These are phyloP conservation scores for Metschnikowia peoriensis DNA, from an alignment of 805 yeast species.

Conservation along the genomic window DNA sequence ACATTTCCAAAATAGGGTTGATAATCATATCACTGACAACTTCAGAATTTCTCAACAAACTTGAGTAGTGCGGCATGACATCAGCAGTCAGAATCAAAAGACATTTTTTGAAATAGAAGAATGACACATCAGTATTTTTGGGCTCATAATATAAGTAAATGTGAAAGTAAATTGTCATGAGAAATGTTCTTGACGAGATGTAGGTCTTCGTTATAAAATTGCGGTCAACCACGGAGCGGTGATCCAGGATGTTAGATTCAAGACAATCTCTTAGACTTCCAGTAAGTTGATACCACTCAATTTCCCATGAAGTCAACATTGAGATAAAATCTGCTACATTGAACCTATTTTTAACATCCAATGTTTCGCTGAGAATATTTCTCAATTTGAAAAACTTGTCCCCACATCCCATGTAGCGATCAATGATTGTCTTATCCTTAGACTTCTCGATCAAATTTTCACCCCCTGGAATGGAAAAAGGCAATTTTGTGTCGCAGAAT, in stretches of 20 bases:
- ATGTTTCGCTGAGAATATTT: constrained; percentile 7
- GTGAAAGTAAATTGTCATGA: constrained; percentile 19
- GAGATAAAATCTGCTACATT: constrained; percentile 13
- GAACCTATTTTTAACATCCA: constrained; percentile 10
- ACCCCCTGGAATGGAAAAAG: constrained; percentile 16
- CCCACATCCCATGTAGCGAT: constrained; percentile 11
- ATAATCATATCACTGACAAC: constrained; percentile 24
- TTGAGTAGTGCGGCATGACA: constrained; percentile 20
- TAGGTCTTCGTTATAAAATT: constrained; percentile 18
- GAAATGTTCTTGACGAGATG: constrained; percentile 16
- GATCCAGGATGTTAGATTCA: background rate
- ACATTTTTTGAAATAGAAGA: constrained; percentile 17
- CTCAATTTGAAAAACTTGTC: constrained; percentile 4
- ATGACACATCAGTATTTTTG: constrained; percentile 10
- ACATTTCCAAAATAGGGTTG: constrained; percentile 20
- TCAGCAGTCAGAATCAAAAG: constrained; percentile 16
- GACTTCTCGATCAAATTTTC: constrained; percentile 15
- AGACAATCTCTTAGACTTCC: constrained; percentile 14
- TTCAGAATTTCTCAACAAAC: constrained; percentile 16
- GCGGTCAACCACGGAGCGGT: constrained; percentile 9
- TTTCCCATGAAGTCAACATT: constrained; percentile 10
- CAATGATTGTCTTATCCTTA: constrained; percentile 11
- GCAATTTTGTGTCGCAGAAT: constrained; percentile 15
- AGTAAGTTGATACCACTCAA: constrained; percentile 9
- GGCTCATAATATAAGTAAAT: constrained; percentile 19